Evolutionary conservation across 805 yeast genomes (phyloP).

Genomic region (Kodamaea neixiangensis): DNA sequence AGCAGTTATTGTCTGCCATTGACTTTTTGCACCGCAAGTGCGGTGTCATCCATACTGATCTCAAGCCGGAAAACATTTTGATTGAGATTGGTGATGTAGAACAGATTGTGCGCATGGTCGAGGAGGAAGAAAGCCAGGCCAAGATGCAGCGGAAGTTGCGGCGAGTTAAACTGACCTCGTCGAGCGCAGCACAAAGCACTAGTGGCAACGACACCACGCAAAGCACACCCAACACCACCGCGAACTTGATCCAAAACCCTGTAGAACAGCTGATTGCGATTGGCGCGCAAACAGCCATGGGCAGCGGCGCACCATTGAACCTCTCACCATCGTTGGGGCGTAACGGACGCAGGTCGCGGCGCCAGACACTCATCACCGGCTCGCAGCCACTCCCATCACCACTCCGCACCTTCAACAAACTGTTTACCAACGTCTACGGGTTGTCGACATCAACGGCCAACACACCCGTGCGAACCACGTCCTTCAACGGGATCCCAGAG

Average conservation of each 20-base stretch:
- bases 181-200: background rate
- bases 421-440: constrained; percentile 39
- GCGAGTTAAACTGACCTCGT: constrained; percentile 21
- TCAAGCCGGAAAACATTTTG: constrained; percentile 74
- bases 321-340: constrained; percentile 44
- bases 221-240: background rate
- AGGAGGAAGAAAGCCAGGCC: constrained; percentile 55
- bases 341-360: constrained; percentile 56
- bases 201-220: background rate
- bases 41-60: constrained; percentile 74
- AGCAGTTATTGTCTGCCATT: constrained; percentile 71
- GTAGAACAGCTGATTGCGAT: constrained; percentile 6
- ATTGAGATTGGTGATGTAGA: constrained; percentile 85
- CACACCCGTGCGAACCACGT: constrained; percentile 34
- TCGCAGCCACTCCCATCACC: constrained; percentile 95
- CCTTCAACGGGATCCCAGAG: constrained; percentile 13
- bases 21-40: constrained; percentile 72
- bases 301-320: constrained; percentile 10
- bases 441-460: constrained; percentile 40
- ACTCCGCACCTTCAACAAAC: constrained; percentile 55
- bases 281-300: constrained; percentile 11
- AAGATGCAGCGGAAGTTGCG: constrained; percentile 45
- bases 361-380: constrained; percentile 80
- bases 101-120: constrained; percentile 68
- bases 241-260: constrained; percentile 1